Evolutionary conservation across 106 monocot species (phyloP), one percentile per base, ranked within the genome.

Genomic region (Phalaenopsis aphrodite): DNA sequence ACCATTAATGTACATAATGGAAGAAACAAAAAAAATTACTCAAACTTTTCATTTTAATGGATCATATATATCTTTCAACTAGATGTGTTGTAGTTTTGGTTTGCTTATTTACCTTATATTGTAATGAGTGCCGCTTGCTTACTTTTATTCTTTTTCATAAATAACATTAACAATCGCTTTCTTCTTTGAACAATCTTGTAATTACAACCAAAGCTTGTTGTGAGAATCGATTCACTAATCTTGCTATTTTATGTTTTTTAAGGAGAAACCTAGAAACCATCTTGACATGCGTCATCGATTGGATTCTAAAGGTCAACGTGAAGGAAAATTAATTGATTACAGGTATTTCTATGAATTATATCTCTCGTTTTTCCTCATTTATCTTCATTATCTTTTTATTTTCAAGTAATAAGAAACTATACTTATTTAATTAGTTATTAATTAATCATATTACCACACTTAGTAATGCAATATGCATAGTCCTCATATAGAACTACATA

Each of bases 201-300:
- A 68, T 68, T 37, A 17, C 21, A 21, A 69, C 69, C 15, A 69
- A 16, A 1, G 38, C 38, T 69, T 11, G 11, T 39, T 69, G 38
- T 69, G 36, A 39, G 17, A 42, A 36, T 19, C 21, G 41, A 23
- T n/a, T 41, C n/a, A 17, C 21, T 72, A 76, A 47, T 39, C 58
- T 76, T 75, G 15, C 4, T 18, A 21, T 81, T 46, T 47, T 30
- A 17, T 21, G 15, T 61, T 17, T 48, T 80, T 75, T 15, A 46
- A 98, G 98, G 94, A 98, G 84, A 98, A 92, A 84, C 98, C 98
- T 77, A 91, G 85, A 82, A 98, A 98, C 82, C 92, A 98, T 83
- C 79, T 98, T 76, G 98, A 98, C 78, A 85, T 94, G 98, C 90
- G 94, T 21, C 90, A 98, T 78, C 90, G 92, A 41, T 87, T 98